These are phyloP conservation scores for Clonostachys byssicola DNA, from an alignment of 2,329 filamentous ascomycete genomes.

Conservation along the genomic window DNA sequence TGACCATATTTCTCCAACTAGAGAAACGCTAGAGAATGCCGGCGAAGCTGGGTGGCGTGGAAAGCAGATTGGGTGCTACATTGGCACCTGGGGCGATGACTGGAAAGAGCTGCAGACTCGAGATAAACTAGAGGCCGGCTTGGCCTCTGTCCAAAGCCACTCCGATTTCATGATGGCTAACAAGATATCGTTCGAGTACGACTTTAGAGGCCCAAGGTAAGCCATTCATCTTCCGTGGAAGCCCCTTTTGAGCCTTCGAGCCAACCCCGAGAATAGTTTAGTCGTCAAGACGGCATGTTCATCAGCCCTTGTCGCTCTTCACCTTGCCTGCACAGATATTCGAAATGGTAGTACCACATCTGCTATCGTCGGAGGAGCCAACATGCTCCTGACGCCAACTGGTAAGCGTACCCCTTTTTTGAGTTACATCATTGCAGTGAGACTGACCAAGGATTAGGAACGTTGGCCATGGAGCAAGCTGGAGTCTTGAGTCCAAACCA, in stretches of 20 bases:
- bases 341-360: neutral
- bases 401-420: no score
- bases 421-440: neutral
- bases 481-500: constrained; percentile 17
- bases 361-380: constrained; percentile 2
- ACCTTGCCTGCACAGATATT: constrained; percentile 1
- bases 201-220: neutral
- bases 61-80: constrained; percentile 20
- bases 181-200: neutral
- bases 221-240: neutral
- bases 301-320: neutral
- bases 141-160: no score
- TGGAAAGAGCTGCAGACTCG: constrained; percentile 14
- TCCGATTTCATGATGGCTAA: neutral
- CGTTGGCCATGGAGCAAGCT: constrained; percentile 11
- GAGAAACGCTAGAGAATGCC: constrained; percentile 28
- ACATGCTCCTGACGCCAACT: neutral
- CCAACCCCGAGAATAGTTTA: neutral
- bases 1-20: constrained; percentile 7
- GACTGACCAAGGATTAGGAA: no score
- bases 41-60: constrained; percentile 11
- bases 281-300: constrained; percentile 2
- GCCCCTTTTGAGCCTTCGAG: no score
- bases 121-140: neutral
- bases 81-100: constrained; percentile 25